Evolutionary conservation across 306 rosid species (phyloP), one percentile per base, ranked within the genome.

Genomic region (Vicia sativa): DNA sequence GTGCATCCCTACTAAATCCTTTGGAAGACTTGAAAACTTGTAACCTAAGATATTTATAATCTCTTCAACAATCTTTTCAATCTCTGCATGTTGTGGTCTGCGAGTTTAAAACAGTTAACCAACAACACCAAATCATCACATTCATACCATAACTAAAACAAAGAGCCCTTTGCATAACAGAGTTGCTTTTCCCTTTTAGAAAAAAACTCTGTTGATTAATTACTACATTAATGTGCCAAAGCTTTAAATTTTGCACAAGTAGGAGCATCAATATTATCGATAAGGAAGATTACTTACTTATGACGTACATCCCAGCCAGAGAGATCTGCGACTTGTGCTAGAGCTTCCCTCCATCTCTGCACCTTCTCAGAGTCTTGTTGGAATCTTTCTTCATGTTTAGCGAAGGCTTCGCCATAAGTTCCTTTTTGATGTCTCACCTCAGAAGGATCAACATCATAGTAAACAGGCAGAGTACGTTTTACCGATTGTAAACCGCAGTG

Each of bases 1-100:
- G 5, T 15, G n/a, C 3, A 15, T 58, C n/a, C 64, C 64, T 7
- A 43, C 75, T 6, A 73, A 18, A 37, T 73, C 64, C 35, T 54
- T 44, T 11, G 75, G 41, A 44, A 62, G 11, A 16, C 18, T 54
- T 13, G 55, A 62, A 23, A 61, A 7, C 15, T 69, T 54, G 49
- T 5, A 55, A 28, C 64, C 11, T 72, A 73, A 37, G 46, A 42
- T 23, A 4, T 7, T 19, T 15, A 41, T 35, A 10, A 58, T 34
- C 26, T 58, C 8, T 34, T 34, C 23, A 9, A 31, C 42, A 2
- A 58, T 34, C 26, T 34, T 66, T 57, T 74, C 55, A 23, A 66
- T 74, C 59, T 21, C 62, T 5, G 2, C 37, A 57, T 9, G 0
- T 14, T 65, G 35, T 28, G 23, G 21, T 41, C 63, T 57, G 13